These are phyloP conservation scores for Pichia sp. DNA, from an alignment of 1,139 yeast species.

Conservation along the genomic window DNA sequence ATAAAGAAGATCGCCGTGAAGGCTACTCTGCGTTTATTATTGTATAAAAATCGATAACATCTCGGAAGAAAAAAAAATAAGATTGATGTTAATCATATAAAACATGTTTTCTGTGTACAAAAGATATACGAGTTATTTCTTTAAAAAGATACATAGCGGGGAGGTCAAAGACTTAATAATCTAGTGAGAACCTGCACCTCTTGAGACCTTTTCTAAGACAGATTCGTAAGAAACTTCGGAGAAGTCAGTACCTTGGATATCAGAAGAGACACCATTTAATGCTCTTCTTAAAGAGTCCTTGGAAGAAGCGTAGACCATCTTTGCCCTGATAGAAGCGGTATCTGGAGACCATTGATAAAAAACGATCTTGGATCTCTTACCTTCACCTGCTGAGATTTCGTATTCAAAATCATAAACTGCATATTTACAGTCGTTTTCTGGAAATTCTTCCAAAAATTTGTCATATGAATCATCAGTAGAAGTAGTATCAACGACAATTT, in stretches of 20 bases:
- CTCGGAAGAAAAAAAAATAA: neutral
- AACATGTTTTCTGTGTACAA: neutral
- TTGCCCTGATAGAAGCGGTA: conserved; percentile 86
- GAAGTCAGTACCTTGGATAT: conserved; percentile 96
- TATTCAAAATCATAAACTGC: conserved; percentile 97
- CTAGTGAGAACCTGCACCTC: conserved; percentile 65
- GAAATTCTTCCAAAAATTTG: conserved; percentile 74
- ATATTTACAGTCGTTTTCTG: conserved; percentile 94
- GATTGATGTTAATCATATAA: neutral
- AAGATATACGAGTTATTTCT: neutral
- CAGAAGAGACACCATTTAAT: conserved; percentile 87
- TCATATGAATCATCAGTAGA: conserved; percentile 68
- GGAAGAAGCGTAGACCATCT: conserved; percentile 97
- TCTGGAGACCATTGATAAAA: conserved; percentile 98
- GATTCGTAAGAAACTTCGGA: conserved; percentile 93
- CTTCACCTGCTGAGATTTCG: conserved; percentile 84
- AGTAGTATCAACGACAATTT: conserved; percentile 83
- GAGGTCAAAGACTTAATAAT: neutral
- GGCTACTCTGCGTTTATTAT: too few relatives aligned
- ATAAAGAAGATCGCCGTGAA: too few relatives aligned
- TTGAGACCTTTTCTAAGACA: conserved; percentile 83
- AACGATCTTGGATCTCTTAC: conserved; percentile 90
- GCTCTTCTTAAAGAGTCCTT: conserved; percentile 98
- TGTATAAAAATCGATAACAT: too few relatives aligned
- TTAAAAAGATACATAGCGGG: neutral